phyloP scores from a whole-genome alignment of 2,329 filamentous ascomycete genomes.

The Penicillium sp. region DNA sequence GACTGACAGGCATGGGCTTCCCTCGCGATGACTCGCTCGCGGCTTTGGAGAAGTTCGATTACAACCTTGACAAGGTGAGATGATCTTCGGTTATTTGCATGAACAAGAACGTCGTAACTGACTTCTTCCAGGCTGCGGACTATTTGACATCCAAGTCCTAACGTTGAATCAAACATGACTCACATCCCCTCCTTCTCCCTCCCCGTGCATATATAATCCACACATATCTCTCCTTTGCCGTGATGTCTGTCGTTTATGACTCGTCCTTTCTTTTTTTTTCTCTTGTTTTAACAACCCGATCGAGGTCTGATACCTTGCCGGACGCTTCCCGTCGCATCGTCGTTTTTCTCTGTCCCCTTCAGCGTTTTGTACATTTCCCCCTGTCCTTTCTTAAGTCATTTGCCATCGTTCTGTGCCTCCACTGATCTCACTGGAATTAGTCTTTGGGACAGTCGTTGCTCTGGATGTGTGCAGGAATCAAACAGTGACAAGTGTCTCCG shows the following conservation, averaged over 20 bases:
- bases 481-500: constrained; percentile 3
- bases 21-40: constrained; percentile 69
- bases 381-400: constrained; percentile 8
- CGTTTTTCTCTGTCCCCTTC: constrained; percentile 6
- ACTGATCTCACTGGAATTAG: constrained; percentile 7
- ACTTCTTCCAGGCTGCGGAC: constrained; percentile 39
- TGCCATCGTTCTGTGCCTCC: constrained; percentile 9
- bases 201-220: constrained; percentile 27
- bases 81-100: not conserved
- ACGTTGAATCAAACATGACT: constrained; percentile 11
- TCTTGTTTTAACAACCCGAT: not conserved
- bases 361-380: constrained; percentile 19
- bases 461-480: constrained; percentile 3
- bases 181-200: constrained; percentile 5
- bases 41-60: constrained; percentile 92
- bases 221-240: constrained; percentile 21
- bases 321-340: constrained; percentile 4
- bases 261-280: constrained; percentile 7
- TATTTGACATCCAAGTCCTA: constrained; percentile 46
- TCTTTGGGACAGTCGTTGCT: not conserved
- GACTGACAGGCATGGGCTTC: constrained; percentile 89
- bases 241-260: constrained; percentile 24
- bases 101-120: constrained; percentile 1
- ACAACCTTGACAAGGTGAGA: constrained; percentile 90
- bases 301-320: not conserved